A percentile compares a stretch with the other conserved stretches of the same genome.
phyloP scores from a whole-genome alignment of 441 rosid species.

The Populus hybrid region DNA sequence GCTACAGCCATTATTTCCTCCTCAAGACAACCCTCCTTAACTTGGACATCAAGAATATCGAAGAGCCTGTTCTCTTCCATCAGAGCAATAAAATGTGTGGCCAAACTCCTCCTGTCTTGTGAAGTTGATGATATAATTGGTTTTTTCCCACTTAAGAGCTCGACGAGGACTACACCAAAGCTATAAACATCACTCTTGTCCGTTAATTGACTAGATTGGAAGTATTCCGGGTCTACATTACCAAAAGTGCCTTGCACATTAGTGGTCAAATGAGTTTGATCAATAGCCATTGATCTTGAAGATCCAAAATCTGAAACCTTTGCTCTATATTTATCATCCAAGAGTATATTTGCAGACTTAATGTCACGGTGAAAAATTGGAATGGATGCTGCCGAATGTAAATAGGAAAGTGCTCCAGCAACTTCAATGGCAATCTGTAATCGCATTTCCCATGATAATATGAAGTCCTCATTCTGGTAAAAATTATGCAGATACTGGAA shows the following conservation, averaged over 20 bases:
- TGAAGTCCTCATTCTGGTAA: neutral
- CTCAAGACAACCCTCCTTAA: neutral
- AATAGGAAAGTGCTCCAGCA: conserved; percentile 3
- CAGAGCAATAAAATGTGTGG: neutral
- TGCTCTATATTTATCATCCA: conserved; percentile 1
- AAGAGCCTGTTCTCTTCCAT: neutral
- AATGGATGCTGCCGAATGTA: conserved; percentile 1
- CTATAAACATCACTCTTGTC: conserved; percentile 19
- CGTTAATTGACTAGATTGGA: neutral
- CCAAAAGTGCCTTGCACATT: conserved; percentile 14
- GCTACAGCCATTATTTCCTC: neutral
- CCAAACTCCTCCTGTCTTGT: neutral
- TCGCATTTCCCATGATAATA: neutral
- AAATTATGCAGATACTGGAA: conserved; percentile 1
- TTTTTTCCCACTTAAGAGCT: conserved; percentile 1
- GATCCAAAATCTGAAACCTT: conserved; percentile 6
- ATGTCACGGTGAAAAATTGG: conserved; percentile 9
- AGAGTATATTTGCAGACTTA: neutral
- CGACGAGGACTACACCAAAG: conserved; percentile 7
- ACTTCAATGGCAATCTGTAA: neutral
- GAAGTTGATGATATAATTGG: neutral
- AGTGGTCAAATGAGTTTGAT: conserved; percentile 13
- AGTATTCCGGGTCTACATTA: conserved; percentile 13
- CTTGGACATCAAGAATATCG: neutral
- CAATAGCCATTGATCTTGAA: neutral